These are phyloP conservation scores for Trichosanthes truncata DNA, from an alignment of 306 rosid genomes.

Conservation along the genomic window DNA sequence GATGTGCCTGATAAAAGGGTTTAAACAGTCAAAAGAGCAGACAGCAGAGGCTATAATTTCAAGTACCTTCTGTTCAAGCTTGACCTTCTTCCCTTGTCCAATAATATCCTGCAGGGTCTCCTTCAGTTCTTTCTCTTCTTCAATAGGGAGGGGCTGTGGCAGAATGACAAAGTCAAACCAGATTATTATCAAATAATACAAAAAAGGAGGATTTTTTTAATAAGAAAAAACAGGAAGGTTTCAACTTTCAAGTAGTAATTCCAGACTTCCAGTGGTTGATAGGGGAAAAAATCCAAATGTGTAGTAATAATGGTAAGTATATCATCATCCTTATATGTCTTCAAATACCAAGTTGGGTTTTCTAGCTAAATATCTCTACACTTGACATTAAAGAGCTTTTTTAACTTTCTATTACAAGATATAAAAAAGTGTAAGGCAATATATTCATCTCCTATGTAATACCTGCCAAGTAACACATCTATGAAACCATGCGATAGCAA, in stretches of 20 bases:
- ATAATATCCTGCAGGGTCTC: conserved; percentile 63
- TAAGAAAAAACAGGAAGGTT: not conserved
- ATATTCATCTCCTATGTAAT: not conserved
- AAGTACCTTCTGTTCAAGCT: conserved; percentile 80
- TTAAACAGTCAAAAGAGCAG: not conserved
- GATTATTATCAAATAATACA: not conserved
- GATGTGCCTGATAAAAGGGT: not conserved
- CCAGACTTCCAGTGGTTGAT: not conserved
- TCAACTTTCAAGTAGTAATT: not conserved
- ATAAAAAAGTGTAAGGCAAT: not conserved
- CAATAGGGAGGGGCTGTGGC: conserved; percentile 21
- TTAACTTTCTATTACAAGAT: not conserved
- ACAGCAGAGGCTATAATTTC: not conserved
- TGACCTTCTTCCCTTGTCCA: conserved; percentile 62
- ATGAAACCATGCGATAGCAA: not conserved
- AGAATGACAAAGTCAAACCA: conserved; percentile 26
- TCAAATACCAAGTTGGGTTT: not conserved
- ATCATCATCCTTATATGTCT: not conserved
- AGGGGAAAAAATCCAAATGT: not conserved
- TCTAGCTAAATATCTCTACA: not conserved
- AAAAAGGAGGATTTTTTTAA: not conserved
- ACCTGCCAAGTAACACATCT: not conserved
- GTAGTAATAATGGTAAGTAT: not conserved
- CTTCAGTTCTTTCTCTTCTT: conserved; percentile 79
- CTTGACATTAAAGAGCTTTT: not conserved